A percentile compares a stretch with the other conserved stretches of the same genome.
Conservation (phyloP, 129 eudicot genomes). For the Chrysanthemum makinoi region DNA sequence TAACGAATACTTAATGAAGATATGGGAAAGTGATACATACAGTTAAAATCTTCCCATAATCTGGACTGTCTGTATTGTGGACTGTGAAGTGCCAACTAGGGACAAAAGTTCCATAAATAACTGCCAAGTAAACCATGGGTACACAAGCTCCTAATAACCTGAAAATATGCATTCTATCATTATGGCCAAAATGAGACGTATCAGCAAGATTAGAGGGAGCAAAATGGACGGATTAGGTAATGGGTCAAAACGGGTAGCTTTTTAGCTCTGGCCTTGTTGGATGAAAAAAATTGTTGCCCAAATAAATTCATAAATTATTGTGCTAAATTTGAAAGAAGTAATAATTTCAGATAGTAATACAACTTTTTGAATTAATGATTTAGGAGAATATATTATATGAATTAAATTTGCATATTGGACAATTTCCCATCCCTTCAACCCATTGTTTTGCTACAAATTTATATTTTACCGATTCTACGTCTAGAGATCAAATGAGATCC, state of each 20-base stretch:
- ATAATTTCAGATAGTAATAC: too few species aligned
- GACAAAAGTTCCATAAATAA: constrained; percentile 68
- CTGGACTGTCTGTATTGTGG: constrained; percentile 49
- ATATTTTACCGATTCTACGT: background rate
- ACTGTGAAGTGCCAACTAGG: constrained; percentile 84
- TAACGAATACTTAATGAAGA: too few species aligned
- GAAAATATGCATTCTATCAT: constrained; percentile 22
- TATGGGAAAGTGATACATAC: constrained; percentile 34
- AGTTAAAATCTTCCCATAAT: constrained; percentile 60
- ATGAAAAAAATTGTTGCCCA: background rate
- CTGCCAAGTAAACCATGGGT: constrained; percentile 54
- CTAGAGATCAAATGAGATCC: background rate
- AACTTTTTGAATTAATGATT: too few species aligned
- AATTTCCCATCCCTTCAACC: background rate
- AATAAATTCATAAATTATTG: background rate
- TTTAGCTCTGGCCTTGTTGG: background rate
- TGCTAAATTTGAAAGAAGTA: background rate
- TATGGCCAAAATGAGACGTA: background rate
- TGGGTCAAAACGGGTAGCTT: constrained; percentile 7
- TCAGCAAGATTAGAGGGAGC: background rate
- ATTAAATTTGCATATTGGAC: too few species aligned
- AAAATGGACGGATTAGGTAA: background rate
- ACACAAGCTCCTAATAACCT: constrained; percentile 62
- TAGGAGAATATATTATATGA: too few species aligned
- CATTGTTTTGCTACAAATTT: background rate